phyloP scores from a whole-genome alignment of 768 basidiomycete species.

The Macrocybe gigantea region DNA sequence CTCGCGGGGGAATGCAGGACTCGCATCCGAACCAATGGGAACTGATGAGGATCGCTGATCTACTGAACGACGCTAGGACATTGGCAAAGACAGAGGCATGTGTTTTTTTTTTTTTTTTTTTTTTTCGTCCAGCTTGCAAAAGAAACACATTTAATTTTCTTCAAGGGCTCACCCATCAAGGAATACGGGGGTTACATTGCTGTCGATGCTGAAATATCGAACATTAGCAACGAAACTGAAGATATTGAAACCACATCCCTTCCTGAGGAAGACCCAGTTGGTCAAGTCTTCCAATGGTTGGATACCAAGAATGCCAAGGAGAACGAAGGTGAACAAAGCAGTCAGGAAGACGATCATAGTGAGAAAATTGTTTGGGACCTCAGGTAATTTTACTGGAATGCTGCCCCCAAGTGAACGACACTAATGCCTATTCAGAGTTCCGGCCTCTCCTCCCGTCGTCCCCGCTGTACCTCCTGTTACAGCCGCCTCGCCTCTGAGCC shows the following conservation, averaged over 20 bases:
- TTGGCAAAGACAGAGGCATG: slow-evolving; percentile 53
- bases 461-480: slow-evolving; percentile 28
- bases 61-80: slow-evolving; percentile 64
- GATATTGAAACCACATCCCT: slow-evolving; percentile 66
- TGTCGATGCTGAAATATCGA: slow-evolving; percentile 17
- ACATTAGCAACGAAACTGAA: slow-evolving; percentile 19
- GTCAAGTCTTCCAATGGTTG: slow-evolving; percentile 51
- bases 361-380: slow-evolving; percentile 80
- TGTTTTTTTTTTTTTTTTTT: slow-evolving; percentile 3
- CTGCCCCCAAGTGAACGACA: slow-evolving; percentile 8
- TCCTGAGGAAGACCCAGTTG: slow-evolving; percentile 81
- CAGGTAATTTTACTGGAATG: slow-evolving; percentile 29
- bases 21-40: slow-evolving; percentile 93
- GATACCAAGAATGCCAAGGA: slow-evolving; percentile 34
- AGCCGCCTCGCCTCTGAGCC: no score
- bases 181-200: slow-evolving; percentile 2
- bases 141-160: not conserved
- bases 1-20: slow-evolving; percentile 26
- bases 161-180: slow-evolving; percentile 35
- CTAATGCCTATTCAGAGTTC: slow-evolving; percentile 16
- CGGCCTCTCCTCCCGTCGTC: slow-evolving; percentile 28
- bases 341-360: slow-evolving; percentile 42
- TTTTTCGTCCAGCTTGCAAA: not conserved
- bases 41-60: slow-evolving; percentile 87
- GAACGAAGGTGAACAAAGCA: slow-evolving; percentile 14